Evolutionary conservation across 1,284 basidiomycete species (phyloP).

Genomic region (Athelia sp.): DNA sequence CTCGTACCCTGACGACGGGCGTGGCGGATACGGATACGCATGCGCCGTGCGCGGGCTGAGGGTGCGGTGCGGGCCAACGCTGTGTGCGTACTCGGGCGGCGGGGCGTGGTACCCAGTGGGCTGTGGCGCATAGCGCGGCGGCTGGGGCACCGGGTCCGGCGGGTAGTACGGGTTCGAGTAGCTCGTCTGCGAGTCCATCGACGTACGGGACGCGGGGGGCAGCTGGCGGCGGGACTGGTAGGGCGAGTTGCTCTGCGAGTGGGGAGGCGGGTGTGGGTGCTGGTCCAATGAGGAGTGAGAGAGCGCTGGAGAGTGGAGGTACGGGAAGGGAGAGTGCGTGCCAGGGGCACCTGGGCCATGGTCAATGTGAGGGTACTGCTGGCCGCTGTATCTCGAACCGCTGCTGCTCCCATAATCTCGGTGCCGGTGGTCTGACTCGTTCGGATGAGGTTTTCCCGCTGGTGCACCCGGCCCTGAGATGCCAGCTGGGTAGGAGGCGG

Average conservation of each 20-base stretch:
- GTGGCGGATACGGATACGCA: background rate
- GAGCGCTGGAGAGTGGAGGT: slow-evolving; percentile 35
- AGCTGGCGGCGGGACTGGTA: slow-evolving; percentile 29
- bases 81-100: slow-evolving; percentile 1
- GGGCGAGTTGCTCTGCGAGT: slow-evolving; percentile 56
- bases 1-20: background rate
- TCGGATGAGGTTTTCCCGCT: background rate
- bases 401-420: background rate
- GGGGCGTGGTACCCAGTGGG: slow-evolving; percentile 10
- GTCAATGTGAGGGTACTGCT: slow-evolving; percentile 25
- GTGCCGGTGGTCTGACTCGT: background rate
- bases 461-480: background rate
- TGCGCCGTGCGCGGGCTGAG: background rate
- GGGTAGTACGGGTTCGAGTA: slow-evolving; percentile 6
- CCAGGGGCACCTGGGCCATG: slow-evolving; percentile 34
- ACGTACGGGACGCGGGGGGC: slow-evolving; percentile 9
- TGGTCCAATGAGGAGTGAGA: slow-evolving; percentile 50
- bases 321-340: slow-evolving; percentile 52
- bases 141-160: slow-evolving; percentile 3
- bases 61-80: background rate
- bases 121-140: slow-evolving; percentile 2
- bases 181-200: background rate
- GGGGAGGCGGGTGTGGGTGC: slow-evolving; percentile 53
- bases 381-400: background rate
- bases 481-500: slow-evolving; percentile 9